These are phyloP conservation scores for Suillus spraguei DNA, from an alignment of 768 basidiomycete genomes.

Conservation along the genomic window DNA sequence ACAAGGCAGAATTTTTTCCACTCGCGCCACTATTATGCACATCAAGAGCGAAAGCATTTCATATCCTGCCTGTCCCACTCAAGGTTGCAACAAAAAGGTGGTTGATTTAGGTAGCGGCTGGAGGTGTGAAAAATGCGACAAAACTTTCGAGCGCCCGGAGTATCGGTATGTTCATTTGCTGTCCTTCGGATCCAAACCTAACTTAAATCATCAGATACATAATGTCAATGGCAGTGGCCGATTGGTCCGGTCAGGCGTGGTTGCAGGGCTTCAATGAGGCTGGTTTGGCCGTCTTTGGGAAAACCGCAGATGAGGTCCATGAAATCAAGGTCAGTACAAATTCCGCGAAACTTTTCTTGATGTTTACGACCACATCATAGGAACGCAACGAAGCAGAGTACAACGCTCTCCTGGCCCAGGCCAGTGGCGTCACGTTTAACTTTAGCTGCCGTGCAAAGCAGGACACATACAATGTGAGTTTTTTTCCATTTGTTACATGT, in stretches of 20 bases:
- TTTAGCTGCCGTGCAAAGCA: conserved; percentile 87
- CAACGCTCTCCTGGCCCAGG: conserved; percentile 59
- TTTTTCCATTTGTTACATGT: background rate
- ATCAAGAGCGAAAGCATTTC: conserved; percentile 80
- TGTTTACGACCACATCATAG: conserved; percentile 35
- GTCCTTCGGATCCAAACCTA: background rate
- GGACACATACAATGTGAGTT: conserved; percentile 81
- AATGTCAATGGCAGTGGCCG: conserved; percentile 84
- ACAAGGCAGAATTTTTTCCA: conserved; percentile 81
- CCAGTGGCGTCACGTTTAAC: conserved; percentile 73
- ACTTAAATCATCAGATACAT: conserved; percentile 57
- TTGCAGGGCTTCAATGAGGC: conserved; percentile 95
- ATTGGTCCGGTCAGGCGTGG: conserved; percentile 90
- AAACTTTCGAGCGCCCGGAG: conserved; percentile 67
- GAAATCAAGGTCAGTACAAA: conserved; percentile 59
- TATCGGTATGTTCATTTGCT: conserved; percentile 61
- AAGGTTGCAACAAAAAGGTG: conserved; percentile 91
- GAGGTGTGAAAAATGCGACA: conserved; percentile 93
- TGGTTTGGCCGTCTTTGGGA: conserved; percentile 74
- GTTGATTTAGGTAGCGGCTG: conserved; percentile 67
- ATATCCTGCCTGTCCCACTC: conserved; percentile 87
- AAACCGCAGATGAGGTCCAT: conserved; percentile 76
- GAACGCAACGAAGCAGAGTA: conserved; percentile 61
- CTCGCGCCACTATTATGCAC: conserved; percentile 84
- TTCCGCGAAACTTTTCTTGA: background rate